Conservation (phyloP, 192 early-diverging fungal genomes). For the Piromyces sp. region DNA sequence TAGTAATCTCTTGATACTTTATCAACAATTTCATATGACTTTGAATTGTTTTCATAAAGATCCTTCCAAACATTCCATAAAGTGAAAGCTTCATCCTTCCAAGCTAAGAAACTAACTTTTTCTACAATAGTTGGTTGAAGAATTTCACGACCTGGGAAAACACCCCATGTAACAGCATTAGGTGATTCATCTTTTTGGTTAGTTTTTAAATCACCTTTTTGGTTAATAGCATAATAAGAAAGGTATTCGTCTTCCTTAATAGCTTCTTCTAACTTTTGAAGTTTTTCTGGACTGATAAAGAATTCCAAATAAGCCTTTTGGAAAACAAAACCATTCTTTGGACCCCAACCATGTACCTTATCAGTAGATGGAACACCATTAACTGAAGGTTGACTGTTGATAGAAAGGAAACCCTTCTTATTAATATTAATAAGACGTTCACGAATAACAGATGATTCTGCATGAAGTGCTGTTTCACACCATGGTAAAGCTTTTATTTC, state of each 20-base stretch:
- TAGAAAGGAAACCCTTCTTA: constrained; percentile 71
- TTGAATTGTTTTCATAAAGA: constrained; percentile 37
- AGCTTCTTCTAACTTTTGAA: constrained; percentile 45
- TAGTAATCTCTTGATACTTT: constrained; percentile 59
- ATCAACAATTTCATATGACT: constrained; percentile 27
- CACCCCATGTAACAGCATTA: constrained; percentile 96
- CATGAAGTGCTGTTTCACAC: constrained; percentile 63
- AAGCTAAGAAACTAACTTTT: constrained; percentile 66
- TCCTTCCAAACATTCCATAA: constrained; percentile 78
- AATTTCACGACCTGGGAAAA: constrained; percentile 93
- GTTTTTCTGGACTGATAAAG: constrained; percentile 56
- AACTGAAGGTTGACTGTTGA: constrained; percentile 89
- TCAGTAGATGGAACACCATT: constrained; percentile 69
- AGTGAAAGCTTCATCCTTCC: constrained; percentile 73
- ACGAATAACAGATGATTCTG: constrained; percentile 61
- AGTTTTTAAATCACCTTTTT: constrained; percentile 71
- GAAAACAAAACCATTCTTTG: constrained; percentile 84
- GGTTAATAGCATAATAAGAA: constrained; percentile 83
- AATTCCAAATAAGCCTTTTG: constrained; percentile 76
- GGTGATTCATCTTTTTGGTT: constrained; percentile 73
- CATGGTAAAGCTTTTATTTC: constrained; percentile 73
- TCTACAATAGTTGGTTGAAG: constrained; percentile 94
- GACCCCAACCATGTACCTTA: constrained; percentile 79
- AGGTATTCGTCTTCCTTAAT: constrained; percentile 36
- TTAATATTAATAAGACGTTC: constrained; percentile 53